Evolutionary conservation across 2,329 filamentous ascomycete species (phyloP).

Genomic region (Diaporthe batatas): DNA sequence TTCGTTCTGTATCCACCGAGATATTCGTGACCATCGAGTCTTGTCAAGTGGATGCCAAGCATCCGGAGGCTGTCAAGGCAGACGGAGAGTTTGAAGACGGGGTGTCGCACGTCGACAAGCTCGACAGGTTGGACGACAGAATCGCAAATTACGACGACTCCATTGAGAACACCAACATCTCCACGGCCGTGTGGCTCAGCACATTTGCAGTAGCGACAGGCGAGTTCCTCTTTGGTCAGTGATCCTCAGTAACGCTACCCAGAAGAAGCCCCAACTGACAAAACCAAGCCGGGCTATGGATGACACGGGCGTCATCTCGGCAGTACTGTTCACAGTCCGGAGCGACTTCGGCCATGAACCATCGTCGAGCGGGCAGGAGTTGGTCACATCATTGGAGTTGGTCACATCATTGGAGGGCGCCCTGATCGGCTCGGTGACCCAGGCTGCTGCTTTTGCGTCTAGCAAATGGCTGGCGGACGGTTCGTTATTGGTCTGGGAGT

Average conservation of each 20-base stretch:
- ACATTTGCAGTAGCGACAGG: constrained; percentile 48
- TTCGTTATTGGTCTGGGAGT: constrained; percentile 59
- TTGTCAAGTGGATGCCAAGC: background rate
- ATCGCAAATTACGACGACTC: constrained; percentile 45
- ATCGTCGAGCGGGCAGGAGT: constrained; percentile 56
- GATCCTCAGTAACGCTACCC: background rate
- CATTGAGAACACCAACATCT: constrained; percentile 47
- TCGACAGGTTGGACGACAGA: background rate
- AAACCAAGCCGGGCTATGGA: constrained; percentile 57
- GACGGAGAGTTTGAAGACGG: background rate
- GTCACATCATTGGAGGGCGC: too few relatives aligned
- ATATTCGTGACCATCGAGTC: constrained; percentile 12
- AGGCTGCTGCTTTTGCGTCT: constrained; percentile 54
- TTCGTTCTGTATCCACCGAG: background rate
- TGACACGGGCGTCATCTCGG: constrained; percentile 63
- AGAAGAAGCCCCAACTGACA: background rate
- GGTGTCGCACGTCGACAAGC: constrained; percentile 13
- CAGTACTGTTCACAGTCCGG: constrained; percentile 59
- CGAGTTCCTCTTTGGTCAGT: constrained; percentile 48
- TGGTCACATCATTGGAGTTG: constrained; percentile 62
- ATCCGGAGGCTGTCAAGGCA: background rate
- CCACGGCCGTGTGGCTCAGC: constrained; percentile 47
- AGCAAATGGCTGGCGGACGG: constrained; percentile 59
- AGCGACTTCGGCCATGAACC: constrained; percentile 52
- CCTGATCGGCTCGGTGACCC: constrained; percentile 53